phyloP scores from a whole-genome alignment of 2,329 filamentous ascomycete genomes.

The Aspergillus pseudoviridinutans region DNA sequence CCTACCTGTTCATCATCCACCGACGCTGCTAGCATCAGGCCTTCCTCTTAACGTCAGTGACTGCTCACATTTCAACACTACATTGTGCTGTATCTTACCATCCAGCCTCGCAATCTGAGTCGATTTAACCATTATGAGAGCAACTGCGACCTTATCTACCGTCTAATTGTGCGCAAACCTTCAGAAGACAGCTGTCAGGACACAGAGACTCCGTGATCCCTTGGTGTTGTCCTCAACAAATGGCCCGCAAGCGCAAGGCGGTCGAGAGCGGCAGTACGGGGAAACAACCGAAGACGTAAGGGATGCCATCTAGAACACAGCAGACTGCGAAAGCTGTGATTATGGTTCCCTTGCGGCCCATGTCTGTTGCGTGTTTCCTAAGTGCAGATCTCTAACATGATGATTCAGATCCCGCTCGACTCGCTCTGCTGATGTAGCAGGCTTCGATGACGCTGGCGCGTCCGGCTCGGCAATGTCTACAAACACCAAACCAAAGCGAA shows the following conservation, averaged over 20 bases:
- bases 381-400: slow-evolving; percentile 5
- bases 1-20: slow-evolving; percentile 80
- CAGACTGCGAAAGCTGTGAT: neutral
- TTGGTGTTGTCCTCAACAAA: slow-evolving; percentile 27
- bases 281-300: slow-evolving; percentile 17
- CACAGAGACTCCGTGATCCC: slow-evolving; percentile 5
- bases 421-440: slow-evolving; percentile 25
- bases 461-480: slow-evolving; percentile 25
- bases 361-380: neutral
- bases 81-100: slow-evolving; percentile 52
- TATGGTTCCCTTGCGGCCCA: neutral
- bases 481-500: slow-evolving; percentile 27
- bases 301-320: neutral
- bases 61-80: neutral
- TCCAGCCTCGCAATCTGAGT: slow-evolving; percentile 94
- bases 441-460: slow-evolving; percentile 21
- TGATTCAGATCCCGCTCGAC: slow-evolving; percentile 18
- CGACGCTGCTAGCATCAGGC: slow-evolving; percentile 90
- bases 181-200: neutral
- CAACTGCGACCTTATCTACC: neutral
- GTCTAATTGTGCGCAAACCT: slow-evolving; percentile 1
- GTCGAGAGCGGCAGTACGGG: slow-evolving; percentile 29
- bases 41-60: slow-evolving; percentile 46
- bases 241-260: slow-evolving; percentile 35
- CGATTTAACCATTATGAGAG: slow-evolving; percentile 69